These are phyloP conservation scores for Dendrobium officinale DNA, from an alignment of 106 monocot genomes.

Conservation along the genomic window DNA sequence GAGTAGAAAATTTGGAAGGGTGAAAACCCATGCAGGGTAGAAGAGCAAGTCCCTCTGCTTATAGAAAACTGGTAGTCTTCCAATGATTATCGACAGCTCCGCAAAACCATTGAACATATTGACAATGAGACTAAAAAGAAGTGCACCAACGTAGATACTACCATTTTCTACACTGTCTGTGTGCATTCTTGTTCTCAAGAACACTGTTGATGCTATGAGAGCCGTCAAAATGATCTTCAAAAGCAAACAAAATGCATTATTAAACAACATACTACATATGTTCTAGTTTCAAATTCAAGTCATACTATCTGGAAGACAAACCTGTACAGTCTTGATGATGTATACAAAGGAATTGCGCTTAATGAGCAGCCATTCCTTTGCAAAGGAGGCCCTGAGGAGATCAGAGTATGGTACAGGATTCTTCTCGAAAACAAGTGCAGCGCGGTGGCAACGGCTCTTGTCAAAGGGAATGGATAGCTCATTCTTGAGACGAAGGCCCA, in stretches of 20 bases:
- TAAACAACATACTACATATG: no score
- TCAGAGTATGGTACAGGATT: constrained; percentile 32
- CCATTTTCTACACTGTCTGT: constrained; percentile 28
- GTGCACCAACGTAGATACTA: constrained; percentile 48
- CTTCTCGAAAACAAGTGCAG: constrained; percentile 41
- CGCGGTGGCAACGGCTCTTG: constrained; percentile 35
- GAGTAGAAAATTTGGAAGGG: constrained; percentile 48
- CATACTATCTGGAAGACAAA: constrained; percentile 2
- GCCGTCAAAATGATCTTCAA: constrained; percentile 42
- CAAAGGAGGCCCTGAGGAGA: constrained; percentile 58
- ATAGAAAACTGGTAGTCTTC: constrained; percentile 71
- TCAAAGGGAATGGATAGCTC: constrained; percentile 51
- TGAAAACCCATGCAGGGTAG: constrained; percentile 64
- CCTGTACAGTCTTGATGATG: constrained; percentile 68
- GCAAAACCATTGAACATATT: constrained; percentile 81
- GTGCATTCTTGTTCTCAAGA: constrained; percentile 44
- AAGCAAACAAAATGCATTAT: not conserved
- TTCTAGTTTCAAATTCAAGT: not conserved
- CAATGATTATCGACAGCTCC: constrained; percentile 54
- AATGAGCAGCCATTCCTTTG: constrained; percentile 76
- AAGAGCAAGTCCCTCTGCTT: constrained; percentile 74
- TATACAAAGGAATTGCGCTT: constrained; percentile 67
- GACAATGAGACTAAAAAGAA: constrained; percentile 45
- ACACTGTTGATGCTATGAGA: constrained; percentile 37
- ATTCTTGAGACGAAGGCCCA: constrained; percentile 35